Conservation (phyloP, 306 rosid species). For the Sechiopsis laciniata region DNA sequence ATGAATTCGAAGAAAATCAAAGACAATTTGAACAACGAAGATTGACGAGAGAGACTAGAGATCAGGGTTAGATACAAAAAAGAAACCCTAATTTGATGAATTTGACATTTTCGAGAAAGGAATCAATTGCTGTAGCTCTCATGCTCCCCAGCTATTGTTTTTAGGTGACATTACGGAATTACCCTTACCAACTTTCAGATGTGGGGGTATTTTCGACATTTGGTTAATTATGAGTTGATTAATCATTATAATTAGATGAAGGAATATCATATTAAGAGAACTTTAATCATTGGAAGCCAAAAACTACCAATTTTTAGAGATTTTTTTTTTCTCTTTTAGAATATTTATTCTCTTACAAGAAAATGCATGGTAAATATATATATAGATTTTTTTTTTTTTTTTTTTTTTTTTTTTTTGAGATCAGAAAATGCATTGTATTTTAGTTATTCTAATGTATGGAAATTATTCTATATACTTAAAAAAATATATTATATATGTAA, state of each 20-base stretch:
- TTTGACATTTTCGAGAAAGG: not conserved
- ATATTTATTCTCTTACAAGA: not conserved
- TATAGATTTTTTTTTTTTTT: too few relatives aligned
- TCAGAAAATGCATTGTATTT: not conserved
- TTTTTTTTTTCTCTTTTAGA: not conserved
- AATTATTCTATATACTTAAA: not conserved
- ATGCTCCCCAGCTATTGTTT: not conserved
- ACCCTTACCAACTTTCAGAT: not conserved
- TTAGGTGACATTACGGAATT: not conserved
- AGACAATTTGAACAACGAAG: conserved; percentile 16
- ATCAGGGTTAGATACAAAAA: not conserved
- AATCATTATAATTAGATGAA: not conserved
- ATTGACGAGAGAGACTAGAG: conserved; percentile 9
- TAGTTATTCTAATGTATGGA: not conserved
- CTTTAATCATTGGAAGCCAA: conserved; percentile 5
- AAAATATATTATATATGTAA: not conserved
- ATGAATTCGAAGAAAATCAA: not conserved
- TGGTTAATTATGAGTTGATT: not conserved
- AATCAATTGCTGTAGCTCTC: not conserved
- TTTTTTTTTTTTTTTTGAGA: too few relatives aligned
- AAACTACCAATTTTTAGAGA: not conserved
- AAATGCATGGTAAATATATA: not conserved
- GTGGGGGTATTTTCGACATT: not conserved
- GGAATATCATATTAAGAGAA: not conserved
- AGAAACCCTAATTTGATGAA: not conserved